Percentiles rank a stretch among this genome's conserved stretches.
Evolutionary conservation across 352 stramenopile genomes (phyloP).

Genomic region (Hyaloperonospora brassicae): DNA sequence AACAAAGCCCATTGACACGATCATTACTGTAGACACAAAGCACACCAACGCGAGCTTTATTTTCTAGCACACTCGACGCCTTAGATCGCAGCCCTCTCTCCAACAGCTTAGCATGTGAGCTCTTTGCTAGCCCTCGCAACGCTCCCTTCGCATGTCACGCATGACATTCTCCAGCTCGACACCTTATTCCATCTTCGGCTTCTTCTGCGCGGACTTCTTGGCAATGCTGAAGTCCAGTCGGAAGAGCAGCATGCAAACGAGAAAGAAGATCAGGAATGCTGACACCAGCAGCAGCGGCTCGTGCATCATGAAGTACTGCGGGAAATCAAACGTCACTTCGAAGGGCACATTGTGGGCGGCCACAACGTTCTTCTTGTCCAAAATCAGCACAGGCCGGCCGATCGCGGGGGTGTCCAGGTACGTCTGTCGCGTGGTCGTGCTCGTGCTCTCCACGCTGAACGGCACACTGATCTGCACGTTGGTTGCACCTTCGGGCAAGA

Average conservation of each 20-base stretch:
- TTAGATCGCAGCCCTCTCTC: too few relatives aligned
- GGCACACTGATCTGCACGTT: slow-evolving; percentile 76
- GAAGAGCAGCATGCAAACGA: slow-evolving; percentile 82
- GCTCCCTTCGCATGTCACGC: too few relatives aligned
- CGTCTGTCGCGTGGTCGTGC: slow-evolving; percentile 62
- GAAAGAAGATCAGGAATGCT: slow-evolving; percentile 77
- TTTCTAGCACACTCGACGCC: too few relatives aligned
- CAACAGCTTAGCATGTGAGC: too few relatives aligned
- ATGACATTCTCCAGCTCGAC: slow-evolving; percentile 4
- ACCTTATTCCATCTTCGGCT: slow-evolving; percentile 66
- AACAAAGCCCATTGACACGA: too few relatives aligned
- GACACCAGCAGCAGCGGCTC: slow-evolving; percentile 81
- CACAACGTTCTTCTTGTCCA: slow-evolving; percentile 82
- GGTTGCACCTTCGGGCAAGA: slow-evolving; percentile 69
- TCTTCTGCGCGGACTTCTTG: slow-evolving; percentile 38
- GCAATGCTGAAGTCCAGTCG: slow-evolving; percentile 76
- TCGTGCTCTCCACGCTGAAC: slow-evolving; percentile 53
- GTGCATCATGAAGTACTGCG: slow-evolving; percentile 72
- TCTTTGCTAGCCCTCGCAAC: too few relatives aligned
- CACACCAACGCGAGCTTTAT: too few relatives aligned
- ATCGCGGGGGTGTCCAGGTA: slow-evolving; percentile 80
- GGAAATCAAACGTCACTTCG: slow-evolving; percentile 82
- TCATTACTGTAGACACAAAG: too few relatives aligned
- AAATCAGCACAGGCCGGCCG: slow-evolving; percentile 70
- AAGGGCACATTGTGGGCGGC: slow-evolving; percentile 79